Evolutionary conservation across 2,329 filamentous ascomycete genomes (phyloP), one percentile per base, ranked within the genome.

Genomic region (Aphanocladium album): DNA sequence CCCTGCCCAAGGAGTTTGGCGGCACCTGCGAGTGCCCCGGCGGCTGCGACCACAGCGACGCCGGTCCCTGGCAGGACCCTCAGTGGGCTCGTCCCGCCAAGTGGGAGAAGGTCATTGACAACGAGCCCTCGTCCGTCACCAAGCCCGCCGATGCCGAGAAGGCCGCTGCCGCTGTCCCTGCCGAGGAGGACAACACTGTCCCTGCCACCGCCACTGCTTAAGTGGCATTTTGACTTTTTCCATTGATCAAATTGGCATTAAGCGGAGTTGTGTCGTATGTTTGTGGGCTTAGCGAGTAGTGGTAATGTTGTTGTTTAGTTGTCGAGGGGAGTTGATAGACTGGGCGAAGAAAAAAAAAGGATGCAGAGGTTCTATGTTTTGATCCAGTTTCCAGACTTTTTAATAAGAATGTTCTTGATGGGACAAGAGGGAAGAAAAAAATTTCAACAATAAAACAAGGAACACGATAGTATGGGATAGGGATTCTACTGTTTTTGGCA

Each of bases 21-120:
- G 95, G 95, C 63, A 81, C 76, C 45, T 99, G 95, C 77, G 75
- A 88, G 64, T 99, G 95, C 76, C 73, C 80, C 37, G 91, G 90
- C 62, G 93, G 92, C 64, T 99, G 95, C 77, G 79, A 84, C 74
- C 77, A 96, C 70, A 96, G 91, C 76, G 93, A 99, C 73, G 87
- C 87, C 63, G 95, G 95, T 57, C 95, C 95, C 57, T 99, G 95
- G 95, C 83, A 83, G 67, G 90, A 93, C 64, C 69, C 82, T 30
- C 73, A 89, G 76, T 93, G 83, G 80, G 78, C 83, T 58, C 85
- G 79, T 70, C 82, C 88, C 56, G 77, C 85, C 65, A 86, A 87
- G 79, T 88, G 86, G 80, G 80, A 83, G 72, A 79, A 80, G 75
- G 77, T 79, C 46, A 74, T 78, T 43, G 69, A 76, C 69, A 78